Percentiles rank a stretch among this genome's conserved stretches.
Evolutionary conservation across 495 filamentous ascomycete genomes (phyloP).

Genomic region (Penicillium simplicissimum): DNA sequence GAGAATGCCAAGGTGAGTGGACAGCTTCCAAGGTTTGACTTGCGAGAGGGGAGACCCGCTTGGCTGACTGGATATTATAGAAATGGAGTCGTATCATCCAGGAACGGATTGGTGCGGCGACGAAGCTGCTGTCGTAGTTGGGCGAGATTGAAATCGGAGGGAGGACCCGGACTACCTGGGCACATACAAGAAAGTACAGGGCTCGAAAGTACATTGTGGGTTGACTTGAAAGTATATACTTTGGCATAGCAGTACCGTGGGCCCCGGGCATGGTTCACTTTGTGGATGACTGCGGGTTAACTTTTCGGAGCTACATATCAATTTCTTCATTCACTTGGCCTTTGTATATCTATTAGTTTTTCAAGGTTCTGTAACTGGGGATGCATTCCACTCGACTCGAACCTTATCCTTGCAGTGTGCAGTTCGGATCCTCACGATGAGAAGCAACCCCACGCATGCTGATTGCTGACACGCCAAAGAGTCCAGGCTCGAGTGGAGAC

Average conservation of each 20-base stretch:
- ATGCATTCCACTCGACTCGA: neutral
- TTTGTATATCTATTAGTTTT: neutral
- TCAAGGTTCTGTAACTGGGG: neutral
- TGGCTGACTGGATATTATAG: slow-evolving; percentile 23
- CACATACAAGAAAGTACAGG: neutral
- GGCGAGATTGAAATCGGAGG: slow-evolving; percentile 6
- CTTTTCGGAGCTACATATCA: neutral
- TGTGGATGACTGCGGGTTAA: neutral
- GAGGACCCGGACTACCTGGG: too few relatives aligned
- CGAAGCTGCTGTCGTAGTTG: slow-evolving; percentile 36
- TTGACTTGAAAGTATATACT: neutral
- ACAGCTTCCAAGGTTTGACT: neutral
- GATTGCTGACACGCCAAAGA: neutral
- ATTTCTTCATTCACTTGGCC: neutral
- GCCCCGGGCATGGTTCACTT: neutral
- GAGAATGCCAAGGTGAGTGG: slow-evolving; percentile 43
- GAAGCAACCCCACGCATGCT: neutral
- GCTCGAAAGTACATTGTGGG: neutral
- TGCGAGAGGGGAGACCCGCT: neutral
- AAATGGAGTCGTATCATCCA: slow-evolving; percentile 50
- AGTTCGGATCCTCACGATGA: neutral
- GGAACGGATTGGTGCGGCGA: slow-evolving; percentile 40
- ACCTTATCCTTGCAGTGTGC: neutral
- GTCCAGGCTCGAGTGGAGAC: neutral
- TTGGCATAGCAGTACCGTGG: neutral